Percentiles rank a stretch among this genome's conserved stretches.
These are phyloP conservation scores for Saturnispora quitensis DNA, from an alignment of 805 yeast genomes.

Conservation along the genomic window DNA sequence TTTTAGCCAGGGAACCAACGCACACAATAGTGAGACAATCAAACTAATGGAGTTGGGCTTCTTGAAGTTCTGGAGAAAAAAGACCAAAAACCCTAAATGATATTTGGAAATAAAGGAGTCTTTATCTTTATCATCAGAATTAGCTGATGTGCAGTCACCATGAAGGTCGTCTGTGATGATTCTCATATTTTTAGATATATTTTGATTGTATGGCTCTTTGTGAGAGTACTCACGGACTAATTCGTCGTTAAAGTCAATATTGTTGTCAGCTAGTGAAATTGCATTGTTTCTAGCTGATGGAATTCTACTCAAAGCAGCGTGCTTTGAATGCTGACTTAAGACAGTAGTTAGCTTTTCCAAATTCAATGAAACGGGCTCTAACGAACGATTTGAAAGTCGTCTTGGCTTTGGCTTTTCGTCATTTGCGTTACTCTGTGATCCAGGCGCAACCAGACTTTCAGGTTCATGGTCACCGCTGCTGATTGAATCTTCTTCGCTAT, in stretches of 20 bases:
- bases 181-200: slow-evolving; percentile 22
- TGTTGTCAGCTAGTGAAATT: background rate
- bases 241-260: slow-evolving; percentile 21
- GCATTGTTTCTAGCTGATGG: slow-evolving; percentile 24
- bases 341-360: background rate
- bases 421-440: background rate
- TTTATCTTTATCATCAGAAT: slow-evolving; percentile 21
- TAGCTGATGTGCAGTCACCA: slow-evolving; percentile 4
- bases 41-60: slow-evolving; percentile 43
- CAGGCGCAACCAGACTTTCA: background rate
- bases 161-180: slow-evolving; percentile 28
- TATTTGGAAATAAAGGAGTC: slow-evolving; percentile 22
- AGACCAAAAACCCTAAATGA: slow-evolving; percentile 23
- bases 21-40: slow-evolving; percentile 35
- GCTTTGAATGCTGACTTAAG: slow-evolving; percentile 4
- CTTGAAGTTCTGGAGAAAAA: slow-evolving; percentile 35
- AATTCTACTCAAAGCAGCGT: slow-evolving; percentile 18
- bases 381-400: background rate
- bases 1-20: slow-evolving; percentile 47
- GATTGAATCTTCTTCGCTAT: slow-evolving; percentile 1
- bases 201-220: slow-evolving; percentile 26
- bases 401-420: background rate
- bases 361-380: slow-evolving; percentile 7
- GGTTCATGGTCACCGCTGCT: background rate
- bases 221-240: slow-evolving; percentile 29